Evolutionary conservation across 1,139 yeast species (phyloP).

Genomic region (Pichia sp.): DNA sequence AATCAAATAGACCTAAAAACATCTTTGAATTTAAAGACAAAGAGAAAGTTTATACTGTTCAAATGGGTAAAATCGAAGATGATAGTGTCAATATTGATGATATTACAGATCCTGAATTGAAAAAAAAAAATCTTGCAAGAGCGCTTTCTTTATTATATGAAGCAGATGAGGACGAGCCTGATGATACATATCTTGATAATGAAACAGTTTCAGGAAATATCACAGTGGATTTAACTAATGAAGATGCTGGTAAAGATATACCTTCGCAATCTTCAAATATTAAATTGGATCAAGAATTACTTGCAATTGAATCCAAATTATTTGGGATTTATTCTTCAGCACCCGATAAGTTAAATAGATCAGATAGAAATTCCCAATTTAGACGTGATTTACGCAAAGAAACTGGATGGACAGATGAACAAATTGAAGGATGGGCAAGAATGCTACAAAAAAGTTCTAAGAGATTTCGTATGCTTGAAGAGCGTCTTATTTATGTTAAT

Average conservation of each 20-base stretch:
- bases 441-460: conserved; percentile 64
- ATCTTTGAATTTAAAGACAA: conserved; percentile 15
- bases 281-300: conserved; percentile 17
- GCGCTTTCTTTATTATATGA: conserved; percentile 64
- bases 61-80: conserved; percentile 30
- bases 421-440: conserved; percentile 88
- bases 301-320: conserved; percentile 44
- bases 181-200: conserved; percentile 78
- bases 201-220: conserved; percentile 39
- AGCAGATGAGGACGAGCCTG: conserved; percentile 74
- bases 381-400: conserved; percentile 48
- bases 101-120: conserved; percentile 36
- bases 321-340: conserved; percentile 52
- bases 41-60: conserved; percentile 18
- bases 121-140: conserved; percentile 52
- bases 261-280: conserved; percentile 14
- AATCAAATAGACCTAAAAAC: conserved; percentile 1
- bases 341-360: conserved; percentile 46
- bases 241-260: neutral
- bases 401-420: conserved; percentile 78
- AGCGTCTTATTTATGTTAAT: conserved; percentile 45
- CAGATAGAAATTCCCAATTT: conserved; percentile 42
- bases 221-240: neutral
- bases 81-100: conserved; percentile 19
- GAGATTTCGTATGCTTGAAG: conserved; percentile 56